Evolutionary conservation across 352 stramenopile genomes (phyloP), one percentile per base, ranked within the genome.

Genomic region (Pythium oligandrum): DNA sequence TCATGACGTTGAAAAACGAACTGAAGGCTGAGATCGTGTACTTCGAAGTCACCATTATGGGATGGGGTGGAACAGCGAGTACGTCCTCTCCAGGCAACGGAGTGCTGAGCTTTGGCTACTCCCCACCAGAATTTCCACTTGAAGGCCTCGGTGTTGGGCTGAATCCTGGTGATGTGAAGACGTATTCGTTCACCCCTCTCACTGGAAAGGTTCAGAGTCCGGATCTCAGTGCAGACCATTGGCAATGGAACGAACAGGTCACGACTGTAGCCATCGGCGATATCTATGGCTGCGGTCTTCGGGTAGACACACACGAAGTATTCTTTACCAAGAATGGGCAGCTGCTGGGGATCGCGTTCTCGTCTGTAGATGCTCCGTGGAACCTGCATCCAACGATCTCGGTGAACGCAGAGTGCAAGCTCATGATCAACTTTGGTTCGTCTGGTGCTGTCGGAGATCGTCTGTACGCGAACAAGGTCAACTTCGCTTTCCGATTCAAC

Each of bases 321-420:
- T 95, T 95, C 52, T 89, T 93, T 48, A 92, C 81, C 11, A 92
- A 91, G 54, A 95, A 93, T 55, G 83, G 85, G 0, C 76, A 87
- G 34, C 33, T 90, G 40, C 57, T 93, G 5, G 85, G 85, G 33
- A 93, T 68, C 0, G 82, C 83, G 7, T 95, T 93, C 48, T 92
- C 82, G 30, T 91, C 72, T 4, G 70, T 92, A n/a, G 56, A 63
- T 11, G 44, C 63, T 6, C 59, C 68, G 30, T 47, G 59, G 10
- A 35, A 76, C 4, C 56, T 95, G 12, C 75, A 93, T 44, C 85
- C 85, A 6, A 93, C 83, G 1, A 83, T 95, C 35, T 93, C 83
- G 0, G 64, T 90, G 11, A 85, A 88, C 40, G 47, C 61, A 1
- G 79, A 90, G 34, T 89, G 78, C 60, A 88, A 90, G 46, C 55